Percentiles rank a stretch among this genome's conserved stretches.
Evolutionary conservation across 2,329 filamentous ascomycete genomes (phyloP).

Genomic region (Lecanosticta acicola): DNA sequence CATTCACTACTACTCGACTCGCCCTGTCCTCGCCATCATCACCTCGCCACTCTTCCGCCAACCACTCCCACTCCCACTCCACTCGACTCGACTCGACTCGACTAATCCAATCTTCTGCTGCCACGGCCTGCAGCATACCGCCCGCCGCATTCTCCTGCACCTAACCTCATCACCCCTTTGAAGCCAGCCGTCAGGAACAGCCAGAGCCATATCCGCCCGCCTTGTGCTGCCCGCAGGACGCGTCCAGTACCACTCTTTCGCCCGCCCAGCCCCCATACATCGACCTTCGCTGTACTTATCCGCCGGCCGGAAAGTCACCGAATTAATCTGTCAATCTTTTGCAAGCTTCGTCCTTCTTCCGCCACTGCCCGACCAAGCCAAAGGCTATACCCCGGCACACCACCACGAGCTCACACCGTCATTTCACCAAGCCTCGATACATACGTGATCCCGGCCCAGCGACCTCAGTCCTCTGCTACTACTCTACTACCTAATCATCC

Average conservation of each 20-base stretch:
- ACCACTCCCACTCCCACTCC: constrained; percentile 7
- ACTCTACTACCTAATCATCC: too few species aligned
- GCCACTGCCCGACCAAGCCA: constrained; percentile 23
- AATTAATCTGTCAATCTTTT: constrained; percentile 24
- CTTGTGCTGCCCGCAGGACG: constrained; percentile 18
- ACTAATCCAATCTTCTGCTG: constrained; percentile 10
- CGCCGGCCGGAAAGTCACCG: constrained; percentile 32
- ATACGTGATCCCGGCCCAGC: constrained; percentile 17
- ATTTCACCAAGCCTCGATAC: constrained; percentile 20
- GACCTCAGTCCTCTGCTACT: too few species aligned
- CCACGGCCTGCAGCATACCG: constrained; percentile 10
- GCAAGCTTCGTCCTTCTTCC: constrained; percentile 20
- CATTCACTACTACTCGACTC: background rate
- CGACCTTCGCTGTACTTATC: constrained; percentile 26
- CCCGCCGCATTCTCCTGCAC: constrained; percentile 10
- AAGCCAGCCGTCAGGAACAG: constrained; percentile 3
- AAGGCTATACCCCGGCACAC: constrained; percentile 18
- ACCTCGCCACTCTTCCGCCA: constrained; percentile 7
- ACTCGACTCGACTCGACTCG: background rate
- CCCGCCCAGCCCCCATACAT: constrained; percentile 17
- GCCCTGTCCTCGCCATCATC: constrained; percentile 5
- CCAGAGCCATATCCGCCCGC: constrained; percentile 16
- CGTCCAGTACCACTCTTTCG: constrained; percentile 20
- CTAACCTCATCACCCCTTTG: constrained; percentile 11
- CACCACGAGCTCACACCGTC: constrained; percentile 24